A percentile compares a stretch with the other conserved stretches of the same genome.
phyloP scores from a whole-genome alignment of 495 filamentous ascomycete species.

The Hypoxylon intermedium region DNA sequence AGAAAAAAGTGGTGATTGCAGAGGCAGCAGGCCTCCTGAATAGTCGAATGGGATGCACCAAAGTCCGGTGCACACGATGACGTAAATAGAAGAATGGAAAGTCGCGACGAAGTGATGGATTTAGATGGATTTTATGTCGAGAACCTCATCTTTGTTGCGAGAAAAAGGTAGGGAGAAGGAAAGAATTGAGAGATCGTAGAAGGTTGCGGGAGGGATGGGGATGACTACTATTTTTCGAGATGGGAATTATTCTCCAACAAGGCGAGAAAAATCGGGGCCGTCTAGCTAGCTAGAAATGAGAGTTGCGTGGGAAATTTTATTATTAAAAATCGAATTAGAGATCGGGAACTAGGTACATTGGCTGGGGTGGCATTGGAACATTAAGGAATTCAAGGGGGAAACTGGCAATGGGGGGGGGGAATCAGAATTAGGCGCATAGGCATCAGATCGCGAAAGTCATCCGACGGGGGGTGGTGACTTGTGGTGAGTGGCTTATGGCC shows the following conservation, averaged over 20 bases:
- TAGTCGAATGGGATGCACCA: conserved; percentile 39
- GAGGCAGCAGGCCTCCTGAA: conserved; percentile 26
- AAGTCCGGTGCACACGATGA: conserved; percentile 44
- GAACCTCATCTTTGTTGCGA: conserved; percentile 58
- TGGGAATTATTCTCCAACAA: conserved; percentile 46
- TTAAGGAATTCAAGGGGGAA: conserved; percentile 35
- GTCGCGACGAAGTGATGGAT: conserved; percentile 39
- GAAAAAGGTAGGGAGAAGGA: conserved; percentile 50
- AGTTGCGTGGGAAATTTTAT: conserved; percentile 53
- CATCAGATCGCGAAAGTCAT: conserved; percentile 41
- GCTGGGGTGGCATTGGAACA: conserved; percentile 37
- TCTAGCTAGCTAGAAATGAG: conserved; percentile 50
- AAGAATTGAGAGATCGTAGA: conserved; percentile 52
- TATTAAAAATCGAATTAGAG: conserved; percentile 56
- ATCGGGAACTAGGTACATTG: conserved; percentile 44
- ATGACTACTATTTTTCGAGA: conserved; percentile 56
- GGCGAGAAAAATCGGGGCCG: conserved; percentile 56
- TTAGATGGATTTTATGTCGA: conserved; percentile 61
- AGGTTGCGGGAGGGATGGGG: conserved; percentile 51
- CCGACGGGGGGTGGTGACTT: conserved; percentile 27
- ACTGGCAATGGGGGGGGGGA: conserved; percentile 3
- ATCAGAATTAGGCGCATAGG: conserved; percentile 34
- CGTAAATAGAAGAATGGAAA: conserved; percentile 39
- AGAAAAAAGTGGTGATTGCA: conserved; percentile 27
- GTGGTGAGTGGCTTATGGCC: conserved; percentile 21